A percentile compares a stretch with the other conserved stretches of the same genome.
Conservation (phyloP, 1,284 basidiomycete species). For the Microbotryum lychnidis-dioicae region DNA sequence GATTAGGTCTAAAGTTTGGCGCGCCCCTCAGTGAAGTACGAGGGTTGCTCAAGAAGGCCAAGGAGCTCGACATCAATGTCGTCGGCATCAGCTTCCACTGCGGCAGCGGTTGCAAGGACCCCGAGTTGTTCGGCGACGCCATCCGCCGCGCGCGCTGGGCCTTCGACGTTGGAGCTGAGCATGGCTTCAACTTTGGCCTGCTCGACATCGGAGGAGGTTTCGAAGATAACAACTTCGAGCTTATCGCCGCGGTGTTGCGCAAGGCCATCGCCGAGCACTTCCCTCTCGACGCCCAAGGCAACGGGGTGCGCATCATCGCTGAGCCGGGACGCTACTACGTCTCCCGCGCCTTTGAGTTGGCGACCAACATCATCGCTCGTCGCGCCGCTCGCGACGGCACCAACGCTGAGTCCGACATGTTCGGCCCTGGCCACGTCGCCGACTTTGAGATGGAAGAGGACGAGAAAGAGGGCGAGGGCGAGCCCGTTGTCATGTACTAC, state of each 20-base stretch:
- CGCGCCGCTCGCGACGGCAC: constrained; percentile 45
- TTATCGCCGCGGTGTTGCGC: constrained; percentile 64
- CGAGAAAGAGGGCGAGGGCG: constrained; percentile 43
- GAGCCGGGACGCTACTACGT: constrained; percentile 97
- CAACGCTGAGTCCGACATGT: constrained; percentile 26
- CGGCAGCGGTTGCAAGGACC: constrained; percentile 92
- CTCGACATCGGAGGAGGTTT: constrained; percentile 93
- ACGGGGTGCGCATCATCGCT: constrained; percentile 77
- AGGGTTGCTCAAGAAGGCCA: constrained; percentile 67
- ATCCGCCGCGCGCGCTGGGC: constrained; percentile 70
- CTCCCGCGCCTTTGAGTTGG: constrained; percentile 82
- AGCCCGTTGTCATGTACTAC: constrained; percentile 79
- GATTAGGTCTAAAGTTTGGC: constrained; percentile 95
- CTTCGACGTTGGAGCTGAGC: constrained; percentile 75
- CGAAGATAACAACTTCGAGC: constrained; percentile 79
- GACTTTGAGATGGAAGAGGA: constrained; percentile 34
- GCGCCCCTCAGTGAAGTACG: constrained; percentile 78
- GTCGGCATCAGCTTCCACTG: constrained; percentile 98
- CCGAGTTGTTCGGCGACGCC: constrained; percentile 81
- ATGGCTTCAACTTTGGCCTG: constrained; percentile 72
- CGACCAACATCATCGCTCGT: constrained; percentile 87
- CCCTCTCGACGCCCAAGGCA: constrained; percentile 52
- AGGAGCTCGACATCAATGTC: constrained; percentile 72
- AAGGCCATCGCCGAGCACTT: constrained; percentile 73
- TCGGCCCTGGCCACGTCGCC: constrained; percentile 11